phyloP scores from a whole-genome alignment of 805 yeast genomes.

The Ogataea salicorniae region DNA sequence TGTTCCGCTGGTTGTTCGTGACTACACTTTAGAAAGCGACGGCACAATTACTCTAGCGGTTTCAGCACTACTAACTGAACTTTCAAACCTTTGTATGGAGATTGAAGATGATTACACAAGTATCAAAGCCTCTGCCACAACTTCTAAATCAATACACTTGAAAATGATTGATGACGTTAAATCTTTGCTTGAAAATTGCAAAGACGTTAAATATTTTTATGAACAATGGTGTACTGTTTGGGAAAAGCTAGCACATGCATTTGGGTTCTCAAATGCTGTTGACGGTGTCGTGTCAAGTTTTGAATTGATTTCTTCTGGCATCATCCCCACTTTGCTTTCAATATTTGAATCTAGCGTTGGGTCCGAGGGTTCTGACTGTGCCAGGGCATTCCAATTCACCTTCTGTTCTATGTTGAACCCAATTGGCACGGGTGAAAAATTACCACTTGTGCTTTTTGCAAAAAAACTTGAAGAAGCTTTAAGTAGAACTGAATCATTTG shows the following conservation, averaged over 20 bases:
- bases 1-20: slow-evolving; percentile 10
- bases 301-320: slow-evolving; percentile 68
- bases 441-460: slow-evolving; percentile 43
- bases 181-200: slow-evolving; percentile 18
- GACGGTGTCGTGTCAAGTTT: slow-evolving; percentile 52
- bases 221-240: slow-evolving; percentile 34
- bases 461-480: slow-evolving; percentile 65
- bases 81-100: slow-evolving; percentile 15
- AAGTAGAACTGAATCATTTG: slow-evolving; percentile 69
- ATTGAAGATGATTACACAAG: slow-evolving; percentile 19
- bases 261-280: slow-evolving; percentile 25
- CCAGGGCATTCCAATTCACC: slow-evolving; percentile 37
- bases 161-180: slow-evolving; percentile 25
- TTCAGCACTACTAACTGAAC: slow-evolving; percentile 8
- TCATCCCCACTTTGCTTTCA: slow-evolving; percentile 40
- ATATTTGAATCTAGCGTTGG: slow-evolving; percentile 30
- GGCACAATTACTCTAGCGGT: slow-evolving; percentile 15
- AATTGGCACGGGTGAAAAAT: slow-evolving; percentile 26
- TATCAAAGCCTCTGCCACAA: slow-evolving; percentile 15
- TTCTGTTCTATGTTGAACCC: slow-evolving; percentile 32
- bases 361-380: slow-evolving; percentile 30
- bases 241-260: slow-evolving; percentile 32
- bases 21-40: slow-evolving; percentile 19
- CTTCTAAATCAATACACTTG: slow-evolving; percentile 26
- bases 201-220: slow-evolving; percentile 15